Evolutionary conservation across 2,329 filamentous ascomycete species (phyloP).

Genomic region (Colletotrichum liaoningense): DNA sequence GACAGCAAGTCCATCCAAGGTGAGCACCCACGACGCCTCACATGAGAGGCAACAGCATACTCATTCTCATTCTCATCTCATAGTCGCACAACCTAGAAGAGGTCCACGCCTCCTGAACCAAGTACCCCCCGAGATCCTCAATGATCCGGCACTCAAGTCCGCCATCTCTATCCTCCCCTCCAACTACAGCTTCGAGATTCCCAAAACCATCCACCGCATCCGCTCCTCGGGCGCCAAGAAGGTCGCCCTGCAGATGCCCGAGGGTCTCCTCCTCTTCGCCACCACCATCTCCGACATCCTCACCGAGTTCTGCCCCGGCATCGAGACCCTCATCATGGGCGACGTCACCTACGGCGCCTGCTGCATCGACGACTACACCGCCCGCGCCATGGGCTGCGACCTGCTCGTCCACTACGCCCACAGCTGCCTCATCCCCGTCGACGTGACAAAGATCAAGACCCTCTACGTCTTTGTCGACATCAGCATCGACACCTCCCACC

Average conservation of each 20-base stretch:
- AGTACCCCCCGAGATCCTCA: conserved; percentile 86
- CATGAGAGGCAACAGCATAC: neutral
- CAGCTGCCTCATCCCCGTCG: conserved; percentile 94
- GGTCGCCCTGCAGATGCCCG: conserved; percentile 96
- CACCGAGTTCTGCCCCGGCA: conserved; percentile 90
- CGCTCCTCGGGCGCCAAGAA: conserved; percentile 81
- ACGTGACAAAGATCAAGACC: conserved; percentile 96
- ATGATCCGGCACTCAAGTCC: conserved; percentile 86
- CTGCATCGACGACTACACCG: conserved; percentile 98
- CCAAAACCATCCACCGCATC: conserved; percentile 97
- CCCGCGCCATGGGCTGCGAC: conserved; percentile 92
- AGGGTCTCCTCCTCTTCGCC: conserved; percentile 93
- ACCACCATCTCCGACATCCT: conserved; percentile 98
- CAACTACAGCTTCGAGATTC: conserved; percentile 99
- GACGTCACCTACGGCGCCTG: conserved; percentile 99
- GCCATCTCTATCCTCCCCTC: conserved; percentile 87
- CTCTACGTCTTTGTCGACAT: conserved; percentile 99
- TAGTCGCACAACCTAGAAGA: conserved; percentile 78
- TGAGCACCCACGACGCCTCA: neutral
- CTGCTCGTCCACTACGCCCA: conserved; percentile 97
- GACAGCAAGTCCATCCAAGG: conserved; percentile 73
- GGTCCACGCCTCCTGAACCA: conserved; percentile 88
- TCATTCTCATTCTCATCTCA: conserved; percentile 24
- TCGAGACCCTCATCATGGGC: conserved; percentile 97
- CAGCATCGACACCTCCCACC: conserved; percentile 89